Percentiles rank a stretch among this genome's conserved stretches.
phyloP scores from a whole-genome alignment of 2,329 filamentous ascomycete species.

The Metarhizium album region DNA sequence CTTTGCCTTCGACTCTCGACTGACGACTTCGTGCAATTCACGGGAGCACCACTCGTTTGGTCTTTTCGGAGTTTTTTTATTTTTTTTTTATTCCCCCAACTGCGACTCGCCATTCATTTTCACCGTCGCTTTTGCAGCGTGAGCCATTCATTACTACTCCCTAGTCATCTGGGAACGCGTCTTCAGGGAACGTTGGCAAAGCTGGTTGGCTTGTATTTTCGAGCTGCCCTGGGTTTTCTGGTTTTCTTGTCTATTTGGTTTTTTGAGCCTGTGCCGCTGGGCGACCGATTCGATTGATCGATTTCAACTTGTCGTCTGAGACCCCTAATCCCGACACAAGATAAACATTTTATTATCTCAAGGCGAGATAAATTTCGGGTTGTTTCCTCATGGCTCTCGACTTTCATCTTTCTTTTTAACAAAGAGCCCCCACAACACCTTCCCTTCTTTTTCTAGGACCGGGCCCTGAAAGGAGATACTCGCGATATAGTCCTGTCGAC shows the following conservation, averaged over 20 bases:
- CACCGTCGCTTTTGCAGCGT: neutral
- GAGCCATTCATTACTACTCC: constrained; percentile 2
- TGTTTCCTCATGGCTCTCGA: constrained; percentile 14
- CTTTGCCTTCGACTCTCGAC: constrained; percentile 23
- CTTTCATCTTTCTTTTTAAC: constrained; percentile 4
- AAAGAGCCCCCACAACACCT: neutral
- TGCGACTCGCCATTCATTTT: constrained; percentile 30
- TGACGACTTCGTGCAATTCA: constrained; percentile 23
- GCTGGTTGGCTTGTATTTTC: neutral
- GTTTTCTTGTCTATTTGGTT: neutral
- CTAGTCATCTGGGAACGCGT: neutral
- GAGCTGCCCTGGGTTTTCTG: neutral
- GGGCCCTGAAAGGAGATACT: neutral
- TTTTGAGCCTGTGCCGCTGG: neutral
- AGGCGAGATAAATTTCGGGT: neutral
- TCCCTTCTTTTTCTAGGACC: constrained; percentile 4
- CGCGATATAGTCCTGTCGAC: neutral
- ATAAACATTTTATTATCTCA: neutral
- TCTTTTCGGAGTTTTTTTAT: constrained; percentile 14
- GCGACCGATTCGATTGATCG: neutral
- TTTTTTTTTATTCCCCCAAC: no score
- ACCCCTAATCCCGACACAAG: neutral
- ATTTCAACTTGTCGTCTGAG: neutral
- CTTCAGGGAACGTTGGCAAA: neutral
- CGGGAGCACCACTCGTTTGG: constrained; percentile 47